Base-by-base conservation (phyloP, 352 stramenopile genomes). In the Phytophthora fragariae region DNA sequence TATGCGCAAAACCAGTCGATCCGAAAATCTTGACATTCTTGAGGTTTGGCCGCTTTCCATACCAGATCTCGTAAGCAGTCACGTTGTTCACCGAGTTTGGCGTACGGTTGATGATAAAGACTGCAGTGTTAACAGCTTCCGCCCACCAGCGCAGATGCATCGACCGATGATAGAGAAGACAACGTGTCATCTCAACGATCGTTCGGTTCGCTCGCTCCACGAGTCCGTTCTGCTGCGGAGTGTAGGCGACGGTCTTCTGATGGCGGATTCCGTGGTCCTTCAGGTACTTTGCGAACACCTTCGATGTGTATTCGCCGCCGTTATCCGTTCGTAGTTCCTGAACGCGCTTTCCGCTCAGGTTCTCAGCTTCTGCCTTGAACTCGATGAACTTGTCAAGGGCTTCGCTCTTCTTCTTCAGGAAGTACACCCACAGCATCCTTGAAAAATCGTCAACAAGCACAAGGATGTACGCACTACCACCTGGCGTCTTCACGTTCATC, bases 331-430 rank as follows among this genome's bases (percentile, higher is more conserved):
- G 12, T 14, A 44, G 8, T 8, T 14, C 8, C 9, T 6, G 6
- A 12, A 44, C 12, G 35, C 35, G 8, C 8, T 44, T 10, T 10
- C 1, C 35, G 35, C 8, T 4, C 35, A 14, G 35, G 8, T 44
- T 44, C 7, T 44, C 35, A 10, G 35, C 3, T 10, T 14, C 8
- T 6, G 12, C 35, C 35, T 44, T 44, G 35, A 52, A 77, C 3
- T 46, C 12, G n/a, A 57, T 60, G 27, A 80, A 71, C 6, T 68
- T 71, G 1, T 33, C 5, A 8, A 72, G 35, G 1, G 70, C 58
- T 50, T 78, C 61, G 0, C 59, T 73, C 24, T 83, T 83, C 17
- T 54, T 37, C 52, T 61, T 73, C 27, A 80, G 4, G n/a, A 73
- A 73, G 24, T 80, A 79, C 1, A 68, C 56, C 4, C 8, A 10